Base-by-base conservation (phyloP, 306 rosid genomes). In the Trifolium repens region DNA sequence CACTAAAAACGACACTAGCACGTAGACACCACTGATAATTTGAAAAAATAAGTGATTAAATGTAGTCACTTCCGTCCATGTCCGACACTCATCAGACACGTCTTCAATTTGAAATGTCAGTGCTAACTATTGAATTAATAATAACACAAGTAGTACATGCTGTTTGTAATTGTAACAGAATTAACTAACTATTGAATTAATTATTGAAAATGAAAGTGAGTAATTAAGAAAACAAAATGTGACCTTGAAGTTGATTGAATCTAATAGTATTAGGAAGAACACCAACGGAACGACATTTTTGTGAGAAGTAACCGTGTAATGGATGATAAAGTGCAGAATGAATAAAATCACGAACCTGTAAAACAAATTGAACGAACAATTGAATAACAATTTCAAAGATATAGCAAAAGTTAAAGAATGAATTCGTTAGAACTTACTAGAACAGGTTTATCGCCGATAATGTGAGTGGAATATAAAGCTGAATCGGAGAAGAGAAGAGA, bases 311-410 rank as follows among this genome's bases (percentile, higher is more conserved):
- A 43, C 98, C 96, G 73, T 88, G 89, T 43, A 72, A 69, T 7
- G 97, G 89, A 74, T 94, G 96, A 60, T 94, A 94, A n/a, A 91
- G 80, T 46, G 94, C 90, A 62, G 98, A 94, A 78, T 87, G 97
- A 77, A 94, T 85, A 64, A 94, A 94, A 91, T 94, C 97, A 22
- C 98, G 94, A 85, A 94, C 97, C 98, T 93, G 83, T 32, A 55
- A 26, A 68, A 42, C 14, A 57, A 15, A 78, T 62, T 30, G 42
- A 80, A 68, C 5, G 3, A 70, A 79, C 11, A 62, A 27, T 52
- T 5, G 34, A 50, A 40, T 26, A 44, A 71, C 10, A 16, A 57
- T 24, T 6, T 12, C 1, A 40, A 34, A 30, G 22, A 17, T 24
- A 5, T 24, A 42, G 14, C 4, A 39, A 26, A 0, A 12, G 2